Percentiles rank a stretch among this genome's conserved stretches.
phyloP scores from a whole-genome alignment of 305 asterid genomes.

The Solanum hybrid region DNA sequence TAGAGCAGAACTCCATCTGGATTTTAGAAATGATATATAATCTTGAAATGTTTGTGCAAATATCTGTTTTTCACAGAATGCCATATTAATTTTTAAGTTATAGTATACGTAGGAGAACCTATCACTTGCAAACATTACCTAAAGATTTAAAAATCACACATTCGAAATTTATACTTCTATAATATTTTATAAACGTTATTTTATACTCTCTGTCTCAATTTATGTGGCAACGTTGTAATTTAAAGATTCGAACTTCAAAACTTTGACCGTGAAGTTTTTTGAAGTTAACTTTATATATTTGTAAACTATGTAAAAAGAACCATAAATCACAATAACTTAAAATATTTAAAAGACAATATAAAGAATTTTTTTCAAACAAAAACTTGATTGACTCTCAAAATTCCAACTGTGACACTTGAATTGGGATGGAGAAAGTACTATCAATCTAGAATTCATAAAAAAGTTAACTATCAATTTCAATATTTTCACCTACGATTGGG shows the following conservation, averaged over 20 bases:
- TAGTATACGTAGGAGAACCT: neutral
- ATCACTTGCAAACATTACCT: neutral
- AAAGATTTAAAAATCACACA: neutral
- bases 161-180: neutral
- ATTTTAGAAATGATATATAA: neutral
- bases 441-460: neutral
- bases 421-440: neutral
- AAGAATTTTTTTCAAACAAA: neutral
- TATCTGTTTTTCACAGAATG: neutral
- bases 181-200: neutral
- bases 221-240: neutral
- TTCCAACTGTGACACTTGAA: neutral
- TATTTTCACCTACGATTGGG: neutral
- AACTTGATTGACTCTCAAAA: neutral
- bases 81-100: neutral
- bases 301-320: neutral
- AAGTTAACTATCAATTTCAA: neutral
- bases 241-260: neutral
- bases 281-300: neutral
- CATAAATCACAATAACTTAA: neutral
- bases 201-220: neutral
- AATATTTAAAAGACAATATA: neutral
- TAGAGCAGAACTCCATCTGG: neutral
- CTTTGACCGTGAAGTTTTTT: neutral
- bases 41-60: neutral